phyloP scores from a whole-genome alignment of 192 early-diverging fungal species.

The Mortierella claussenii region DNA sequence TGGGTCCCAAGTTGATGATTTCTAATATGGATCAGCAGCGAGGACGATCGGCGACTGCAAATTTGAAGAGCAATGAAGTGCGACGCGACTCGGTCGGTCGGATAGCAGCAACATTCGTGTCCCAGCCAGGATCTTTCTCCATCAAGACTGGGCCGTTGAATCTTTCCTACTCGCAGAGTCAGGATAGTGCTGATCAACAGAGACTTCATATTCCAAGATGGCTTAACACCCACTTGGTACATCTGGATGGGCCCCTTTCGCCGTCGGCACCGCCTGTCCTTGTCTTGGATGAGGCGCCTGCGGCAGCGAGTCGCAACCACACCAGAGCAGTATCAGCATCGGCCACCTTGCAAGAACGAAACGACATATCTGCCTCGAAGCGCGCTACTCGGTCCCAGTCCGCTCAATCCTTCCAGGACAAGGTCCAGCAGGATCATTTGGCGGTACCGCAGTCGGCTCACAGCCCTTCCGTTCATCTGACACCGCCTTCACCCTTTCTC shows the following conservation, averaged over 20 bases:
- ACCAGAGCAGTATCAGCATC: slow-evolving; percentile 35
- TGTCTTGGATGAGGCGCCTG: neutral
- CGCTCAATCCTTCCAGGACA: slow-evolving; percentile 23
- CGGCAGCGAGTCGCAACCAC: neutral
- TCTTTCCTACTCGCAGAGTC: neutral
- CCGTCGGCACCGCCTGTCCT: slow-evolving; percentile 9
- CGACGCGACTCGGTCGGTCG: slow-evolving; percentile 27
- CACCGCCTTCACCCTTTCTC: slow-evolving; percentile 38
- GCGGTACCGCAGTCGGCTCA: slow-evolving; percentile 15
- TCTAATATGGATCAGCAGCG: neutral
- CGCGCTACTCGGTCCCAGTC: slow-evolving; percentile 2
- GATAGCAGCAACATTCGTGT: slow-evolving; percentile 38
- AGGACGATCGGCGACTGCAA: neutral
- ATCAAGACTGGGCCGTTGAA: slow-evolving; percentile 18
- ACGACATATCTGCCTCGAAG: neutral
- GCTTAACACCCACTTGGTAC: neutral
- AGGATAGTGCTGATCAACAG: neutral
- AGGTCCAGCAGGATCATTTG: neutral
- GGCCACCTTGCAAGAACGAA: slow-evolving; percentile 9
- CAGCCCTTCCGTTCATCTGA: slow-evolving; percentile 10
- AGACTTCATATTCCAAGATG: neutral
- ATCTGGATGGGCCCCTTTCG: neutral
- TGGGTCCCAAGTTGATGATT: slow-evolving; percentile 17
- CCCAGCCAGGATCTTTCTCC: slow-evolving; percentile 40
- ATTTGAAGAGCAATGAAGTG: neutral